Evolutionary conservation across 768 basidiomycete genomes (phyloP), one percentile per base, ranked within the genome.

Genomic region (Paxillus involutus): DNA sequence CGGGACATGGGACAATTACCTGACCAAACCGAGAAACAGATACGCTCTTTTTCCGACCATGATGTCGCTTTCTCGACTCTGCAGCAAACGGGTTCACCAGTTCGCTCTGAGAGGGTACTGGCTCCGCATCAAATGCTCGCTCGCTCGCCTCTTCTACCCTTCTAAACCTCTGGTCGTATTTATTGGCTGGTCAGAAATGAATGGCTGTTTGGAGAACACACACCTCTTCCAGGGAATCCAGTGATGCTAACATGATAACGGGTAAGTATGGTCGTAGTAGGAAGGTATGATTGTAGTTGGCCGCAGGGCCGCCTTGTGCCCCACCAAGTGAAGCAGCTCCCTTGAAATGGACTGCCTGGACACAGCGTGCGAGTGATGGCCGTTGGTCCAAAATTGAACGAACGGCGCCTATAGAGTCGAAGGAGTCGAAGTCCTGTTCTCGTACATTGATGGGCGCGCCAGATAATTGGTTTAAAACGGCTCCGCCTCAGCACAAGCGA

Each of bases 1-100:
- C 33, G 37, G 51, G 43, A 55, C 49, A 21, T 51, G 45, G 45
- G 40, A 47, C 17, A 54, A 73, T 53, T 45, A 85, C 83, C 77
- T 84, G 79, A 26, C 85, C 84, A 58, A 85, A 82, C 16, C 81
- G 75, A 50, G 82, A 81, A 41, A 86, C 75, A 1, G 83, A 84
- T 36, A 86, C 74, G 49, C 80, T 83, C 16, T 78, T 79, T 44
- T 77, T 70, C 53, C 77, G 73, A 42, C 74, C 26, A 26, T 26
- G 70, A 39, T 68, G 67, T 47, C 73, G 77, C n/a, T 60, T 63
- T 59, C 62, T 70, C 26, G 58, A 24, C 9, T 49, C 49, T 9
- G 47, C 51, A 33, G 67, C 39, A 50, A 14, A 12, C 12, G 63
- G 56, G 63, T 64, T 58, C 49, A 58, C 45, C 43, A 60, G 41